A percentile compares a stretch with the other conserved stretches of the same genome.
Evolutionary conservation across 345 rosid species (phyloP).

Genomic region (Rhodamnia argentea): DNA sequence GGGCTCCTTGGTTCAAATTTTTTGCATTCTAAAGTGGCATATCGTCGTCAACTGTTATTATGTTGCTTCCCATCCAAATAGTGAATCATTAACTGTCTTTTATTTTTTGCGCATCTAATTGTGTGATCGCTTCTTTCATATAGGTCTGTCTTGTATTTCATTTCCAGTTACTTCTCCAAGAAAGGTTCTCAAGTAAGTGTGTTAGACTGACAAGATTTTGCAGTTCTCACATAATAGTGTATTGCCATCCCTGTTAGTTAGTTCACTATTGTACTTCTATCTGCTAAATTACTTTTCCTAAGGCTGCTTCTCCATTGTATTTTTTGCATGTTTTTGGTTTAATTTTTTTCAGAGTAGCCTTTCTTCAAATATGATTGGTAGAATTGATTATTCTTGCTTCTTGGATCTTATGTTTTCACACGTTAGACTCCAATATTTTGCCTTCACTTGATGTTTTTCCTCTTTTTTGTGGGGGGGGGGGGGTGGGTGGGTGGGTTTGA

Average conservation of each 20-base stretch:
- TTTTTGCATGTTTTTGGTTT: not conserved
- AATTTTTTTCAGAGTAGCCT: not conserved
- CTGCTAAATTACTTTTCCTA: not conserved
- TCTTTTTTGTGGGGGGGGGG: not conserved
- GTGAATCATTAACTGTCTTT: not conserved
- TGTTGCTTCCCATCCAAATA: not conserved
- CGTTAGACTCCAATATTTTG: not conserved
- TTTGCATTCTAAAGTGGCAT: not conserved
- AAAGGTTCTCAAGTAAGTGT: slow-evolving; percentile 78
- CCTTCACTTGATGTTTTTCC: not conserved
- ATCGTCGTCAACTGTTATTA: not conserved
- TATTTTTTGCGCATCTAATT: not conserved
- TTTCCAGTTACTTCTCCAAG: slow-evolving; percentile 64
- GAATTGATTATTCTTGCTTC: not conserved
- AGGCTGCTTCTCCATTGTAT: not conserved
- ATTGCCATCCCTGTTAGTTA: not conserved
- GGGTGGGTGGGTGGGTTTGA: not conserved
- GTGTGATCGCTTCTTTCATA: not conserved
- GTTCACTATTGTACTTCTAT: not conserved
- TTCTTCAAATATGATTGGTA: not conserved
- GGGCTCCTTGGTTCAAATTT: not conserved
- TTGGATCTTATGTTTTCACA: not conserved
- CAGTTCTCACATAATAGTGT: not conserved
- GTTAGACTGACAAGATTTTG: slow-evolving; percentile 1
- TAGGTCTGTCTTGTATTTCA: slow-evolving; percentile 73